phyloP scores from a whole-genome alignment of 768 basidiomycete genomes.

The Lyophyllum atratum region DNA sequence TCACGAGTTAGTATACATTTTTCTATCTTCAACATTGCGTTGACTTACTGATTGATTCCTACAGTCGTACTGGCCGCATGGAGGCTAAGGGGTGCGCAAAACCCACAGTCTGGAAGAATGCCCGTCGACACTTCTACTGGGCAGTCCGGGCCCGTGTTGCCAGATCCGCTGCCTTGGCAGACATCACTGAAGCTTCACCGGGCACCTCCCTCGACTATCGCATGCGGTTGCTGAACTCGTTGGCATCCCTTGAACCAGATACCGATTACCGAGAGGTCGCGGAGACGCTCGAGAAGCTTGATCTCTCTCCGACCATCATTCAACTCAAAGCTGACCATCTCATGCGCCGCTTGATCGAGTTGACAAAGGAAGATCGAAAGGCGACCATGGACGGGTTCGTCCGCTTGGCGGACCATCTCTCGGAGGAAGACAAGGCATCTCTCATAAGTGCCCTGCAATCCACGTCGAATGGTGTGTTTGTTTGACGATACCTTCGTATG shows the following conservation, averaged over 20 bases:
- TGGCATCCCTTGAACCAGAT: constrained; percentile 54
- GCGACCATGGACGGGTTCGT: constrained; percentile 73
- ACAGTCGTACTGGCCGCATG: constrained; percentile 91
- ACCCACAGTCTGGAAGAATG: constrained; percentile 82
- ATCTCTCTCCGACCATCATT: constrained; percentile 60
- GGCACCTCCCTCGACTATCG: constrained; percentile 69
- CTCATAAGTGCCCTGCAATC: constrained; percentile 65
- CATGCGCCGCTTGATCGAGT: constrained; percentile 61
- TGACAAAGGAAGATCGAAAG: constrained; percentile 76
- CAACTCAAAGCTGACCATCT: constrained; percentile 74
- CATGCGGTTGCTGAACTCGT: constrained; percentile 58
- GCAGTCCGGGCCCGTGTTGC: constrained; percentile 82
- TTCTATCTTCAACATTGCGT: constrained; percentile 3
- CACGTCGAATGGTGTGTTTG: constrained; percentile 53
- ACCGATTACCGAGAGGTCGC: constrained; percentile 61
- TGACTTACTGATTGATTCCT: constrained; percentile 11
- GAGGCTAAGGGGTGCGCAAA: constrained; percentile 96
- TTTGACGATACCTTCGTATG: not conserved
- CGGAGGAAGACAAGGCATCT: constrained; percentile 68
- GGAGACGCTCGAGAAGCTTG: constrained; percentile 69
- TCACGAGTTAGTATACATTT: constrained; percentile 71
- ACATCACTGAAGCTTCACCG: constrained; percentile 73
- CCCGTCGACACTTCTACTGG: constrained; percentile 94
- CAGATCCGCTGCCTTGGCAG: constrained; percentile 60
- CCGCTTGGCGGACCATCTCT: constrained; percentile 71